phyloP scores from a whole-genome alignment of 164 flowering plant species.

The Dillenia suffruticosa region DNA sequence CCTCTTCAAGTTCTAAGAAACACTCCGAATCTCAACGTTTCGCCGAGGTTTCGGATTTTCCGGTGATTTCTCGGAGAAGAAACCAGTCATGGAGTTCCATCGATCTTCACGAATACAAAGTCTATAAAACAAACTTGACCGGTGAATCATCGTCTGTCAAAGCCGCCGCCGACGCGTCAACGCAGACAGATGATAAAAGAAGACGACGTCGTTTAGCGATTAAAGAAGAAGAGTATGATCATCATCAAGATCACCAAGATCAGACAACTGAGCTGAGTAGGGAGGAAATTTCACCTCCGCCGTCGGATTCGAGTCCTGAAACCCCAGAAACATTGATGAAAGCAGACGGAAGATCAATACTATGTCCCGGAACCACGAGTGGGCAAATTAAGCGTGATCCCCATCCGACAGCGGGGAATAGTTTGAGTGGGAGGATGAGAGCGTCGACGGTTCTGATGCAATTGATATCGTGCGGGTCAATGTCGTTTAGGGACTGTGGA shows the following conservation, averaged over 20 bases:
- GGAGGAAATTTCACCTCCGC: slow-evolving; percentile 87
- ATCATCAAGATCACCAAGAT: slow-evolving; percentile 2
- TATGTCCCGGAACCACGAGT: slow-evolving; percentile 10
- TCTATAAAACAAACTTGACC: slow-evolving; percentile 45
- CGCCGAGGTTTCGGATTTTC: slow-evolving; percentile 28
- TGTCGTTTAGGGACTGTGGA: slow-evolving; percentile 68
- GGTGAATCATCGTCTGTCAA: slow-evolving; percentile 17
- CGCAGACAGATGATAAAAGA: slow-evolving; percentile 71
- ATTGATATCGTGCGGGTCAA: slow-evolving; percentile 81
- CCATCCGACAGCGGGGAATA: slow-evolving; percentile 33
- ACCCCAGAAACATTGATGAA: slow-evolving; percentile 74
- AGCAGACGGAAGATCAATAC: slow-evolving; percentile 47
- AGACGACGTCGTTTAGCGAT: slow-evolving; percentile 30
- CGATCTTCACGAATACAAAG: slow-evolving; percentile 72
- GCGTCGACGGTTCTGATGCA: slow-evolving; percentile 84
- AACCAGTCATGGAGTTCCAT: slow-evolving; percentile 84
- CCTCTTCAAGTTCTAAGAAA: slow-evolving; percentile 20
- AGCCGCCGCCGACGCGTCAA: slow-evolving; percentile 68
- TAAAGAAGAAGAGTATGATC: slow-evolving; percentile 27
- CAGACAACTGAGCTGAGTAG: slow-evolving; percentile 50
- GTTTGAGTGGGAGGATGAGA: slow-evolving; percentile 40
- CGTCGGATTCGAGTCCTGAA: slow-evolving; percentile 88
- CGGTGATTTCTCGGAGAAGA: slow-evolving; percentile 36
- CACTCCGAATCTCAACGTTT: slow-evolving; percentile 15
- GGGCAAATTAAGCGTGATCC: slow-evolving; percentile 13